Base-by-base conservation (phyloP, 306 rosid genomes). In the Inga laurina region DNA sequence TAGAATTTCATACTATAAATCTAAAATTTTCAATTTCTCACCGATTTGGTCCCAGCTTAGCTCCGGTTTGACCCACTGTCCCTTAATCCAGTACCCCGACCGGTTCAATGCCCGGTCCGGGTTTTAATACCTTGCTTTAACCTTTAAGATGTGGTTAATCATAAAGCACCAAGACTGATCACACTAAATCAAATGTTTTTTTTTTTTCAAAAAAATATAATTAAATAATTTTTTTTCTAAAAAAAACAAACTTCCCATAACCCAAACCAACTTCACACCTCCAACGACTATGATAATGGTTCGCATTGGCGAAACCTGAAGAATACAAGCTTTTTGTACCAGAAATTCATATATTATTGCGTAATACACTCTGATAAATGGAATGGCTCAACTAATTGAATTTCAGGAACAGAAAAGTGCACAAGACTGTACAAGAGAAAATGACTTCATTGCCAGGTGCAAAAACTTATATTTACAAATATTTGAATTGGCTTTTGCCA, bases 381-480 rank as follows among this genome's bases (percentile, higher is more conserved):
- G 59, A 64, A 51, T 65, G 59, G 79, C 79, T 72, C 64, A 79
- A 79, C 85, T 67, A 30, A 51, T 70, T 76, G 83, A 83, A 83
- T 81, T 86, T 79, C 41, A 83, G 69, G 64, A 83, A 79, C 81
- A 72, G 86, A 32, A 78, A 82, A 32, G 81, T 15, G 86, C 83
- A 81, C 81, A 75, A 74, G 77, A 84, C 82, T 84, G 73, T 73
- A 74, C 51, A 62, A 85, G 83, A 79, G 79, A 84, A 76, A 75
- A 6, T 10, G 72, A 80, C 41, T 64, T 59, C 84, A 70, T 70
- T 66, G 71, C 66, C 91, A 74, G 75, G 79, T 85, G 88, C 45
- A 74, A 79, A 84, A 90, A 84, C 87, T 87, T 82, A 87, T 88
- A 93, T 93, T 90, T 93, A 90, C 94, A 90, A 89, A 86, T 87